Percentiles rank a stretch among this genome's conserved stretches.
Conservation (phyloP, 2,329 filamentous ascomycete genomes). For the Monosporascus cannonballus region DNA sequence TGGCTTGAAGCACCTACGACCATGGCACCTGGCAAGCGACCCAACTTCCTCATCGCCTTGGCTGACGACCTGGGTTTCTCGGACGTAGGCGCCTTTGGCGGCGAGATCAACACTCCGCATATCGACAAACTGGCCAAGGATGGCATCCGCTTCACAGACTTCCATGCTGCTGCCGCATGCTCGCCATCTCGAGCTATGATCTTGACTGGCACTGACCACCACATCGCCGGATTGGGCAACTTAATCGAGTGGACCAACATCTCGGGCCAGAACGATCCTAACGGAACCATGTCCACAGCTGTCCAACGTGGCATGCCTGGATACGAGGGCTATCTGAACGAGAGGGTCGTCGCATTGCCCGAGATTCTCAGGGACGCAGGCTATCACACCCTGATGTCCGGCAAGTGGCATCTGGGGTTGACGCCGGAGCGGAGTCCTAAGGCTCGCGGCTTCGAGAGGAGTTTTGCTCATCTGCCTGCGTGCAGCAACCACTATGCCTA, state of each 20-base stretch:
- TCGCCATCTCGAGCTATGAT: conserved; percentile 62
- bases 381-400: conserved; percentile 55
- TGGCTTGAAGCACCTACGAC: neutral
- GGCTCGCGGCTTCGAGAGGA: conserved; percentile 52
- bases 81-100: conserved; percentile 52
- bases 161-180: conserved; percentile 59
- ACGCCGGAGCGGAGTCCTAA: conserved; percentile 50
- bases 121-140: conserved; percentile 45
- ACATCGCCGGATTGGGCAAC: conserved; percentile 53
- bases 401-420: conserved; percentile 59
- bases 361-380: conserved; percentile 53
- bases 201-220: conserved; percentile 59
- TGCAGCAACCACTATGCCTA: conserved; percentile 51
- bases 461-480: conserved; percentile 54
- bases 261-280: conserved; percentile 26
- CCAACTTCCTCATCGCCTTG: conserved; percentile 55
- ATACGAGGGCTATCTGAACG: conserved; percentile 59
- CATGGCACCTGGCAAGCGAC: conserved; percentile 30
- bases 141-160: conserved; percentile 56
- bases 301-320: conserved; percentile 52
- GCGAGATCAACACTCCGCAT: conserved; percentile 55
- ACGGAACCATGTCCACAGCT: conserved; percentile 22
- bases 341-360: conserved; percentile 50
- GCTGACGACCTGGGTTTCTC: conserved; percentile 57
- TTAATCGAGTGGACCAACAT: conserved; percentile 45